phyloP scores from a whole-genome alignment of 2,329 filamentous ascomycete genomes.

The Drechslerella stenobrocha region DNA sequence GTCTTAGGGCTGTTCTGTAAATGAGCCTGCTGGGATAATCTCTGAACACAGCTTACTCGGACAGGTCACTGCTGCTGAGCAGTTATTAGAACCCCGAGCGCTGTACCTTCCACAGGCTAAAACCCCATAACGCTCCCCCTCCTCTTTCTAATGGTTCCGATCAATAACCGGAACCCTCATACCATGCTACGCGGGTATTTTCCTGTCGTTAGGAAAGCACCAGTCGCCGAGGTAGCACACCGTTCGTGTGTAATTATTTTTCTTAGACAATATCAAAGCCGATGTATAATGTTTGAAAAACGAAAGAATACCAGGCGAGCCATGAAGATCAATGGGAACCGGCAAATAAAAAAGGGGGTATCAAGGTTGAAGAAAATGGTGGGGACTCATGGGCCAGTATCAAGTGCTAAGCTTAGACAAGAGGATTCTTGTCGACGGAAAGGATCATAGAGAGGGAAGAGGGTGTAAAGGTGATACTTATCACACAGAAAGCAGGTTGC shows the following conservation, averaged over 20 bases:
- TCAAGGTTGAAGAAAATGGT: constrained; percentile 26
- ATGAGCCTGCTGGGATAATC: not conserved
- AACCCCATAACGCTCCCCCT: not conserved
- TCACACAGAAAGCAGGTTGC: constrained; percentile 5
- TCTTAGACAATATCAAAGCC: constrained; percentile 4
- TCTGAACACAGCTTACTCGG: not conserved
- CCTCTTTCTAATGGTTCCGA: not conserved
- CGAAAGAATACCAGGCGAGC: constrained; percentile 7
- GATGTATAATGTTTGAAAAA: constrained; percentile 7
- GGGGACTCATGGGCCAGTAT: constrained; percentile 10
- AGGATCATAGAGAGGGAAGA: constrained; percentile 3
- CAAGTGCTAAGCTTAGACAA: constrained; percentile 17
- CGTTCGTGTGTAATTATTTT: constrained; percentile 15
- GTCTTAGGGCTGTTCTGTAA: not conserved
- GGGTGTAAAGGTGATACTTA: constrained; percentile 32
- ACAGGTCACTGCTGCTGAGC: not conserved
- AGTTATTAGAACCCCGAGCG: constrained; percentile 1
- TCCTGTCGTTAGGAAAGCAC: not conserved
- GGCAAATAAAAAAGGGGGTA: constrained; percentile 23
- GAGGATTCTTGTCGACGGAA: constrained; percentile 12
- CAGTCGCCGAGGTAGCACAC: constrained; percentile 7
- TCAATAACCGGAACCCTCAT: not conserved
- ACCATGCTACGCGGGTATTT: not conserved
- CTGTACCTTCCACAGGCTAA: not conserved
- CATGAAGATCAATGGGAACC: constrained; percentile 4